Conservation (phyloP, 176 grass and related monocot genomes). For the Elymus sibiricus region DNA sequence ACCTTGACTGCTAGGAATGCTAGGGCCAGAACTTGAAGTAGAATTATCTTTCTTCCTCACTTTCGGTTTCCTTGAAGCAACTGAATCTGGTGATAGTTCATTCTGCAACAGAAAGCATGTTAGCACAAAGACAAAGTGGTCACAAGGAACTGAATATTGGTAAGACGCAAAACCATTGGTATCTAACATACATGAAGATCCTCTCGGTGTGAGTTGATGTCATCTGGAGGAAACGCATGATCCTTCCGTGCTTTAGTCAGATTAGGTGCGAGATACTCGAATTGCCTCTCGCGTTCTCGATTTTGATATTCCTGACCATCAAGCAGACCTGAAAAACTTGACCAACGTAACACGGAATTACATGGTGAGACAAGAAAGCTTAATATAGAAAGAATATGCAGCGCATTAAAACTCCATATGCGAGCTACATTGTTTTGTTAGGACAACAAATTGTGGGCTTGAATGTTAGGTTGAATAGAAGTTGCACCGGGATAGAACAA, state of each 20-base stretch:
- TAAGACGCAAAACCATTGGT: slow-evolving; percentile 30
- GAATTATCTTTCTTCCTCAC: slow-evolving; percentile 67
- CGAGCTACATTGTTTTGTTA: neutral
- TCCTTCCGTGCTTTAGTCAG: slow-evolving; percentile 45
- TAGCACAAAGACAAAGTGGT: slow-evolving; percentile 26
- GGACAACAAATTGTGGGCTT: slow-evolving; percentile 8
- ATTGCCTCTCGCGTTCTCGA: slow-evolving; percentile 45
- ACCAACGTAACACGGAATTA: slow-evolving; percentile 55
- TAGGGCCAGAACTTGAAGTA: slow-evolving; percentile 51
- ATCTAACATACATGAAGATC: slow-evolving; percentile 53
- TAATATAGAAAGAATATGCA: neutral
- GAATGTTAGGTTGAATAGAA: neutral
- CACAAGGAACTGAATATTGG: slow-evolving; percentile 17
- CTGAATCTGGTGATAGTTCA: slow-evolving; percentile 41
- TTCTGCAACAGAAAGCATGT: slow-evolving; percentile 51
- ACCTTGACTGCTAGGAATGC: slow-evolving; percentile 73
- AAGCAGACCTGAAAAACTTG: slow-evolving; percentile 89
- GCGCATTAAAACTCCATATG: neutral
- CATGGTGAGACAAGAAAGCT: slow-evolving; percentile 26
- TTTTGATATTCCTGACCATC: slow-evolving; percentile 48
- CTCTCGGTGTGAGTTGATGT: slow-evolving; percentile 41
- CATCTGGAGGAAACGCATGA: slow-evolving; percentile 43
- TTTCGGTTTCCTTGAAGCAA: slow-evolving; percentile 91
- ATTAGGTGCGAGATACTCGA: slow-evolving; percentile 43
- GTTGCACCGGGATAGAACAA: neutral